Evolutionary conservation across 306 rosid species (phyloP).

Genomic region (Glycine latifolia): DNA sequence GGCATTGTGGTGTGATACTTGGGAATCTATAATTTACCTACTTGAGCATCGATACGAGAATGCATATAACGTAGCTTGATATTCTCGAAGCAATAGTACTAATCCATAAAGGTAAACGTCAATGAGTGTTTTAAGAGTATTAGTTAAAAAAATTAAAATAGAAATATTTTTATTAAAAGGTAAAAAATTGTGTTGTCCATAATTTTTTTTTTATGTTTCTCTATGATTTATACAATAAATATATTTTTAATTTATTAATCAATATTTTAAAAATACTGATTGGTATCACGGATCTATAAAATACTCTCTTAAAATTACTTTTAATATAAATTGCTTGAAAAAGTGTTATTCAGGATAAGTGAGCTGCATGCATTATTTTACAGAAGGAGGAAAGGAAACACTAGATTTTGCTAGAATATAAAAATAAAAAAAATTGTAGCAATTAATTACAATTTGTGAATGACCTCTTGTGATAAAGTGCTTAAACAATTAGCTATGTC

Average conservation of each 20-base stretch:
- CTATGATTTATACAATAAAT: too few species aligned
- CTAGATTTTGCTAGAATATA: background rate
- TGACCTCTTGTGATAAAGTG: conserved; percentile 3
- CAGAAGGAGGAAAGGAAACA: conserved; percentile 15
- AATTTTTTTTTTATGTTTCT: too few species aligned
- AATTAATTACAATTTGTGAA: background rate
- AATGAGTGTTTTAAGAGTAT: too few species aligned
- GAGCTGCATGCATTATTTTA: conserved; percentile 41
- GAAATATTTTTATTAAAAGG: too few species aligned
- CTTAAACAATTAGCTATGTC: background rate
- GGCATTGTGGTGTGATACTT: background rate
- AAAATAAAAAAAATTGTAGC: background rate
- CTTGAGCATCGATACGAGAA: conserved; percentile 15
- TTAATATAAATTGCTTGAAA: background rate
- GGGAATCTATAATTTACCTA: conserved; percentile 8
- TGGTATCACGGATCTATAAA: background rate
- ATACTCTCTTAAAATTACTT: background rate
- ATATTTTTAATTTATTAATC: too few species aligned
- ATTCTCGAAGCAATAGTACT: background rate
- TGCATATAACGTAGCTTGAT: conserved; percentile 19
- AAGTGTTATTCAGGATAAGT: conserved; percentile 34
- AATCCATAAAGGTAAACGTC: too few species aligned
- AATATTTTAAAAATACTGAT: too few species aligned
- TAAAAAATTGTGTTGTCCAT: too few species aligned
- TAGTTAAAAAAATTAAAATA: too few species aligned